Conservation (phyloP, 345 rosid genomes). For the Laguncularia racemosa region DNA sequence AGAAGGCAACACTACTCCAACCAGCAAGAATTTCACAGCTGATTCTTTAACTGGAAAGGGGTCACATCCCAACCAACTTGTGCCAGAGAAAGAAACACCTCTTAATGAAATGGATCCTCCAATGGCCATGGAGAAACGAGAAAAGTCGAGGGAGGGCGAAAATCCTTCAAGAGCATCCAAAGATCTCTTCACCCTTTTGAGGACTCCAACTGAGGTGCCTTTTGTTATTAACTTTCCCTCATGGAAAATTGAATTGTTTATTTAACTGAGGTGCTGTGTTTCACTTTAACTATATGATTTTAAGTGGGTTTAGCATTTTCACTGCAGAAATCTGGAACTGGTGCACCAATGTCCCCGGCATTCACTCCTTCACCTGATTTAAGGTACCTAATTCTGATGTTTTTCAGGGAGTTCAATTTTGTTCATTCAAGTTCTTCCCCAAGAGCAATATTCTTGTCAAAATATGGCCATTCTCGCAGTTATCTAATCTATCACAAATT, state of each 20-base stretch:
- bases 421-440: not conserved
- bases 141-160: constrained; percentile 36
- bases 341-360: constrained; percentile 24
- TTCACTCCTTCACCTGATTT: constrained; percentile 50
- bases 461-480: not conserved
- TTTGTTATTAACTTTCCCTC: not conserved
- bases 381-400: constrained; percentile 14
- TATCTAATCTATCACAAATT: not conserved
- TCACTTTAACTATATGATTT: not conserved
- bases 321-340: constrained; percentile 34
- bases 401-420: not conserved
- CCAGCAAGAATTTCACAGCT: constrained; percentile 17
- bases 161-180: constrained; percentile 28
- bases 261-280: not conserved
- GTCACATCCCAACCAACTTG: constrained; percentile 49
- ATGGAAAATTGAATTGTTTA: not conserved
- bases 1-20: constrained; percentile 32
- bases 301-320: not conserved
- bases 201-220: constrained; percentile 50
- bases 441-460: not conserved
- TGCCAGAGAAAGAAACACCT: constrained; percentile 60
- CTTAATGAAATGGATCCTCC: constrained; percentile 58
- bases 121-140: constrained; percentile 48
- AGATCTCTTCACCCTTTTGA: constrained; percentile 55
- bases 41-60: constrained; percentile 24